phyloP scores from a whole-genome alignment of 2,329 filamentous ascomycete genomes.

The Leptosphaerulina australis region DNA sequence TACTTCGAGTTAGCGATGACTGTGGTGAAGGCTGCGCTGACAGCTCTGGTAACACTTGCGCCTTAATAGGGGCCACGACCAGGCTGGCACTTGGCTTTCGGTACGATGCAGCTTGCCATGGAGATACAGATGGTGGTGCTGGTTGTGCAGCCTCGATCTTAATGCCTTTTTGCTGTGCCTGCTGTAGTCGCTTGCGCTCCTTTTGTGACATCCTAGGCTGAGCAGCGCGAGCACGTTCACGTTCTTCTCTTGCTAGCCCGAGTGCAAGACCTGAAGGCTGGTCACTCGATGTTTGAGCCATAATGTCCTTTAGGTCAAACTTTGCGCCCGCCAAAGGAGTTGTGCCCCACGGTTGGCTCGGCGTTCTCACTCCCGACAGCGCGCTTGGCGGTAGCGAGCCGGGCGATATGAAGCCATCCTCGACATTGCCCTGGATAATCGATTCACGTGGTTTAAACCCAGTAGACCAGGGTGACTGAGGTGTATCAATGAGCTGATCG shows the following conservation, averaged over 20 bases:
- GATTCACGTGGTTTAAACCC: constrained; percentile 20
- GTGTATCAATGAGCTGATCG: constrained; percentile 29
- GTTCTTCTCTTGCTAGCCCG: constrained; percentile 56
- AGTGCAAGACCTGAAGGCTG: constrained; percentile 61
- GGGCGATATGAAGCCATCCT: constrained; percentile 21
- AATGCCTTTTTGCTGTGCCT: constrained; percentile 46
- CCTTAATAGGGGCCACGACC: constrained; percentile 14
- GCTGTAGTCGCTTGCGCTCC: constrained; percentile 72
- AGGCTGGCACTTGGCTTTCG: constrained; percentile 38
- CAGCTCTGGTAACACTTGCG: constrained; percentile 8
- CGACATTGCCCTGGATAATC: background rate
- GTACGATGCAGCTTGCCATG: constrained; percentile 43
- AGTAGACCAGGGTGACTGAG: constrained; percentile 35
- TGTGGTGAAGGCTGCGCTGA: constrained; percentile 21
- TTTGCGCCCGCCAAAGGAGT: constrained; percentile 64
- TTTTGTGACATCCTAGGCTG: constrained; percentile 81
- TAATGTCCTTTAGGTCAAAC: constrained; percentile 77
- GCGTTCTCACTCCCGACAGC: constrained; percentile 31
- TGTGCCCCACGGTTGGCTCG: constrained; percentile 59
- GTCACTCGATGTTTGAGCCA: constrained; percentile 64
- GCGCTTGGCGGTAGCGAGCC: constrained; percentile 31
- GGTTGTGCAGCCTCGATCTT: constrained; percentile 39
- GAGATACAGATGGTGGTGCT: constrained; percentile 39
- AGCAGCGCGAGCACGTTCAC: constrained; percentile 42
- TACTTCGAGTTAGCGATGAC: constrained; percentile 37